phyloP scores from a whole-genome alignment of 805 yeast species.

The Clavispora vitiphila region DNA sequence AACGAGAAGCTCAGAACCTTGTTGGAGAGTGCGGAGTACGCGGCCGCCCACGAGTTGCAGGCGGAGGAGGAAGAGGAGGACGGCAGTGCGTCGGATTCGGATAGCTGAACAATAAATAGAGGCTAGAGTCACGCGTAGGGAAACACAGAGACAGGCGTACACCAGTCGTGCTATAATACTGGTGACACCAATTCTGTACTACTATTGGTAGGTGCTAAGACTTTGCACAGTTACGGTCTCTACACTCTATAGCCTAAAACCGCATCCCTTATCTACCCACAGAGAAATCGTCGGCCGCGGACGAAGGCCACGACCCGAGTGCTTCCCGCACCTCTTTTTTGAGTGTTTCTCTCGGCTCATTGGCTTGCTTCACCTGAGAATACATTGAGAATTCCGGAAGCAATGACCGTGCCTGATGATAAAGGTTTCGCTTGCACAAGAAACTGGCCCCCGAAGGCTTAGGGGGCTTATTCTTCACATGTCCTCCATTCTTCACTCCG shows the following conservation, averaged over 20 bases:
- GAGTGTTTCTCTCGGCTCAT: slow-evolving; percentile 21
- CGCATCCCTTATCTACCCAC: too few species aligned
- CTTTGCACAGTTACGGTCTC: too few species aligned
- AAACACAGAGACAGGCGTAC: too few species aligned
- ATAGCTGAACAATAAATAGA: slow-evolving; percentile 3
- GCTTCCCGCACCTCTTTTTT: slow-evolving; percentile 25
- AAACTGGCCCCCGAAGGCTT: slow-evolving; percentile 39
- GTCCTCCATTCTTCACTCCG: slow-evolving; percentile 60
- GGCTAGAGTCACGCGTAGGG: not conserved
- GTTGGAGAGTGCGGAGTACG: slow-evolving; percentile 81
- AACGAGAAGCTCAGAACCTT: slow-evolving; percentile 53
- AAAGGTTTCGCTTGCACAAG: slow-evolving; percentile 27
- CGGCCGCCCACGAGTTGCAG: slow-evolving; percentile 37
- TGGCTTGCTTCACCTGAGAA: slow-evolving; percentile 14
- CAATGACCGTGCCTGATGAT: slow-evolving; percentile 6
- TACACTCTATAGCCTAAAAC: too few species aligned
- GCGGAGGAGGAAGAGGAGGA: slow-evolving; percentile 34
- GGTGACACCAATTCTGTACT: too few species aligned
- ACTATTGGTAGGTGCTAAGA: too few species aligned
- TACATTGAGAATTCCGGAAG: slow-evolving; percentile 11
- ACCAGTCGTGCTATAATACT: too few species aligned
- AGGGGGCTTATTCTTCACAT: slow-evolving; percentile 40
- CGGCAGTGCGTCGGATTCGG: slow-evolving; percentile 34
- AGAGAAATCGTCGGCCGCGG: slow-evolving; percentile 40
- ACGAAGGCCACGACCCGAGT: slow-evolving; percentile 44